Evolutionary conservation across 768 basidiomycete species (phyloP).

Genomic region (Polyporus arcularius): DNA sequence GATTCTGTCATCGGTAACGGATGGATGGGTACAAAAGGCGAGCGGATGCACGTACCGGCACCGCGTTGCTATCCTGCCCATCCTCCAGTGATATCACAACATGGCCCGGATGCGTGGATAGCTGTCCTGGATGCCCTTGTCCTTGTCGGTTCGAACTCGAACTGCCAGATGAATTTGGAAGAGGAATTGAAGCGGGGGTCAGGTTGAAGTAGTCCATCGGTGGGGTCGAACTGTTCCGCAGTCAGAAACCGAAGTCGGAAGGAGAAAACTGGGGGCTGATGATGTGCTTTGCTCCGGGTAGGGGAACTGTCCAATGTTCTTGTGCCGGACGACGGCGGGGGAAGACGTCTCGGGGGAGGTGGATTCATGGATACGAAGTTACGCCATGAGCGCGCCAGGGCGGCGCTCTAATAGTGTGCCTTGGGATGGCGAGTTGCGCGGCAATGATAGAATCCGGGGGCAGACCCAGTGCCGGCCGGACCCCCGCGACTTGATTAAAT

Average conservation of each 20-base stretch:
- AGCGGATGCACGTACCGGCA: slow-evolving; percentile 2
- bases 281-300: not conserved
- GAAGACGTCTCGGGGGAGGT: too few species aligned
- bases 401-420: not conserved
- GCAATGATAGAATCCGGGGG: not conserved
- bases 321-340: not conserved
- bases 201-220: slow-evolving; percentile 13
- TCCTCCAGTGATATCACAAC: not conserved
- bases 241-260: too few species aligned
- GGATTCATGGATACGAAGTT: too few species aligned
- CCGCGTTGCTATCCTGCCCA: not conserved
- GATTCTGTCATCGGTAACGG: not conserved
- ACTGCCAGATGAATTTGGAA: not conserved
- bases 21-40: not conserved
- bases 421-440: too few species aligned
- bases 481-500: too few species aligned
- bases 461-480: not conserved
- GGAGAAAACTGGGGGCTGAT: not conserved
- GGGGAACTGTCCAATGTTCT: not conserved
- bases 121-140: not conserved
- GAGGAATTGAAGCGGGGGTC: not conserved
- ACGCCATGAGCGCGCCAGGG: not conserved
- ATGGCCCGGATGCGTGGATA: not conserved
- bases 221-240: not conserved
- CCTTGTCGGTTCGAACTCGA: not conserved